These are phyloP conservation scores for Metschnikowia santaceciliae DNA, from an alignment of 805 yeast genomes.

Conservation along the genomic window DNA sequence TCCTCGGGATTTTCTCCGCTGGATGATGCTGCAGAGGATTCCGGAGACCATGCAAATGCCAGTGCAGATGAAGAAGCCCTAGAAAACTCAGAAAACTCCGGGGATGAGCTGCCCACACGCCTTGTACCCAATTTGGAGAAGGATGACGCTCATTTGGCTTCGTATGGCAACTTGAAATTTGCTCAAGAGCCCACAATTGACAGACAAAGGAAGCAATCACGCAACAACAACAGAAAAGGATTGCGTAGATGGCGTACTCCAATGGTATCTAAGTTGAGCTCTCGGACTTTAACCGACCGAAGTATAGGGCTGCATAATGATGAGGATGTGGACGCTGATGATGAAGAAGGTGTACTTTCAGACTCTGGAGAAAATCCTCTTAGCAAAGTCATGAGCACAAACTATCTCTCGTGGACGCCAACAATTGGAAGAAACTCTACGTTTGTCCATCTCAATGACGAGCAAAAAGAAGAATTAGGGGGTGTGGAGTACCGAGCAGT, in stretches of 20 bases:
- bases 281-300: conserved; percentile 11
- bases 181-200: conserved; percentile 16
- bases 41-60: not conserved
- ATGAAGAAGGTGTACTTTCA: conserved; percentile 17
- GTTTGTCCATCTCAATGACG: conserved; percentile 74
- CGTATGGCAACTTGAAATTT: conserved; percentile 9
- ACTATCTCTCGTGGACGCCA: conserved; percentile 85
- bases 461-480: conserved; percentile 90
- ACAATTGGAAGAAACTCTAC: conserved; percentile 91
- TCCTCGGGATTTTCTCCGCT: conserved; percentile 1
- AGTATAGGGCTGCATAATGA: conserved; percentile 8
- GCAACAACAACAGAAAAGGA: conserved; percentile 4
- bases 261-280: conserved; percentile 5
- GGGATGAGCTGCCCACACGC: conserved; percentile 9
- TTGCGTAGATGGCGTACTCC: conserved; percentile 19
- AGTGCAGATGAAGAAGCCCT: conserved; percentile 14
- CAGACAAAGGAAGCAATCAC: conserved; percentile 9
- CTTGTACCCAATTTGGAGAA: not conserved
- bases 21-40: not conserved
- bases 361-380: conserved; percentile 17
- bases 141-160: not conserved
- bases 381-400: conserved; percentile 42
- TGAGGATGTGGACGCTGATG: conserved; percentile 11
- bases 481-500: conserved; percentile 95
- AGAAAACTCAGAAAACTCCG: conserved; percentile 12